Base-by-base conservation (phyloP, 768 basidiomycete genomes). In the Coprinopsis cinerea region DNA sequence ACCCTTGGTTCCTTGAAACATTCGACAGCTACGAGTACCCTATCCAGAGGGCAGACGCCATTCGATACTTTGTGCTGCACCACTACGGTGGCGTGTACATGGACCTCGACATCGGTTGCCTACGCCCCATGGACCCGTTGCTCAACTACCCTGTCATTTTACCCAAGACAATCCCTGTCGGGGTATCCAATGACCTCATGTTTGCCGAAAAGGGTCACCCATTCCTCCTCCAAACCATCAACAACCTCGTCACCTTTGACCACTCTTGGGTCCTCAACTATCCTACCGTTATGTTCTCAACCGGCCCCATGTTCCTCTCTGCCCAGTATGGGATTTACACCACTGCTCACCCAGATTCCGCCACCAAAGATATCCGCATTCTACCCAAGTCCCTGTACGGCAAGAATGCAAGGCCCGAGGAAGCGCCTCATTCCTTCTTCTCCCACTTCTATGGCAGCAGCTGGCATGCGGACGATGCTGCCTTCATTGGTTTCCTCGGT, bases 271-370 rank as follows among this genome's bases (percentile, higher is more conserved):
- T 96, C 47, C 81, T 94, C 62, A 96, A 98, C 68, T 99, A 99
- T 59, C 96, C 96, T 26, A 99, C 96, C 23, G 96, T 99, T 73
- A 99, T 99, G 96, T 99, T 99, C 70, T 92, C 92, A 47, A 99
- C 96, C 0, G 95, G 95, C 1, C 96, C 96, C 59, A 99, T 99
- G 96, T 99, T 97, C 69, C 71, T 99, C 11, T 97, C 94, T 0
- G 83, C 86, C 2, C 92, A 96, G 63, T 95, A 95, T 65, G 89
- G 91, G 35, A 74, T 94, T 45, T 98, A 89, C 67, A 78, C 79
- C 4, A 73, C 86, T 3, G 76, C 83, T 10, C 80, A 89, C 49
- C 77, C 81, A 25, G 71, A 71, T 13, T 78, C 79, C 15, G 81
- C 82, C n/a, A 73, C 79, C 13, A 76, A 78, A 20, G 85, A 88